Conservation (phyloP, 2,329 filamentous ascomycete genomes). For the Fusarium ramigenum region DNA sequence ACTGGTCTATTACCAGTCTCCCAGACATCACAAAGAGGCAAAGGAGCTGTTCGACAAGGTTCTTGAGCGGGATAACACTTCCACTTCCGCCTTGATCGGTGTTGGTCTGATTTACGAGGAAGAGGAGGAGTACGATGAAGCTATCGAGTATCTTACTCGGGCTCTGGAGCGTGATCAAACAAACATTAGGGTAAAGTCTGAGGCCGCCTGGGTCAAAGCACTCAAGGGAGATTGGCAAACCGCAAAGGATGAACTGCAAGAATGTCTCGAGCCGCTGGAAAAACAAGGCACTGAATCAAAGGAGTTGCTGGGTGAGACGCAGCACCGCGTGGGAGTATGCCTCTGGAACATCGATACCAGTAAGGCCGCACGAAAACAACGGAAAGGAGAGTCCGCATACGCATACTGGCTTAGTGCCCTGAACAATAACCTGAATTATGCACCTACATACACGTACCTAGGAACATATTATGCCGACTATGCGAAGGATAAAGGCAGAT, state of each 20-base stretch:
- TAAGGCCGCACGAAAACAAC: constrained; percentile 77
- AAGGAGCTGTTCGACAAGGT: constrained; percentile 86
- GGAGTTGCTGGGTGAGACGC: constrained; percentile 83
- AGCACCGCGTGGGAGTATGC: constrained; percentile 88
- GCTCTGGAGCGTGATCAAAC: constrained; percentile 76
- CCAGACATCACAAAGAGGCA: constrained; percentile 88
- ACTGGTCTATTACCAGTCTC: constrained; percentile 88
- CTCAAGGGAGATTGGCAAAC: constrained; percentile 78
- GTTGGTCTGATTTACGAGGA: constrained; percentile 93
- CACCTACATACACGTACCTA: constrained; percentile 89
- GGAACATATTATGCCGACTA: constrained; percentile 94
- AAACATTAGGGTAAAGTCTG: constrained; percentile 83
- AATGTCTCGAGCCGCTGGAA: constrained; percentile 72
- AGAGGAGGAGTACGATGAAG: constrained; percentile 85
- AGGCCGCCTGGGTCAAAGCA: constrained; percentile 92
- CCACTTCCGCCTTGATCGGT: constrained; percentile 85
- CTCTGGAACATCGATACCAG: constrained; percentile 86
- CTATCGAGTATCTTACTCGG: constrained; percentile 80
- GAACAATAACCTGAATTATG: constrained; percentile 86
- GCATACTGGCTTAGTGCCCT: constrained; percentile 83
- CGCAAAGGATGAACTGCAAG: constrained; percentile 75
- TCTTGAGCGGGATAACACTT: constrained; percentile 76
- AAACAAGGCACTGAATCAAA: constrained; percentile 63
- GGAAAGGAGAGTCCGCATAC: constrained; percentile 77
- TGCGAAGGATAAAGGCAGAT: constrained; percentile 83